phyloP scores from a whole-genome alignment of 371 early-diverging fungal species.

The Catenaria anguillulae region DNA sequence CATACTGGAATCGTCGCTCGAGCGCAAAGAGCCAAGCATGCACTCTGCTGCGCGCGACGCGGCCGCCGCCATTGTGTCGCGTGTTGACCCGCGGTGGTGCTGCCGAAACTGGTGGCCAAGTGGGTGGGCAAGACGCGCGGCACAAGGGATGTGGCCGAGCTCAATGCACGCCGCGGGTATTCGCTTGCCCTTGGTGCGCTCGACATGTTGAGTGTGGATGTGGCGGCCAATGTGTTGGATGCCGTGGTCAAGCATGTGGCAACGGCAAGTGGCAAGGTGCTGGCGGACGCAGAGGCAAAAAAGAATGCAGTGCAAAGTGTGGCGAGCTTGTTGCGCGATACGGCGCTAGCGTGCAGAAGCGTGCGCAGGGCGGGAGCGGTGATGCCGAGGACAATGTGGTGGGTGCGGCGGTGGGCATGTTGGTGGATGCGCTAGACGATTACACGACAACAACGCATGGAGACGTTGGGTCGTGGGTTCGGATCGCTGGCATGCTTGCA shows the following conservation, averaged over 20 bases:
- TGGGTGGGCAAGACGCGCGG: slow-evolving; percentile 18
- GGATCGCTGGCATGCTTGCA: slow-evolving; percentile 51
- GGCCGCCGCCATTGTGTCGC: not conserved
- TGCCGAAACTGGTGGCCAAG: too few relatives aligned
- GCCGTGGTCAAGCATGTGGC: too few relatives aligned
- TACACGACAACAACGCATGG: slow-evolving; percentile 79
- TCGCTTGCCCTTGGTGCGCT: slow-evolving; percentile 48
- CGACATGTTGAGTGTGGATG: too few relatives aligned
- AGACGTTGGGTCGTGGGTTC: slow-evolving; percentile 90
- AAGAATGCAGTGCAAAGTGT: slow-evolving; percentile 47
- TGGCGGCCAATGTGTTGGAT: too few relatives aligned
- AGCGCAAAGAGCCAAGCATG: slow-evolving; percentile 51
- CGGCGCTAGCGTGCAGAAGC: slow-evolving; percentile 20
- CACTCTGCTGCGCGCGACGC: slow-evolving; percentile 41
- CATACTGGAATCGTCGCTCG: slow-evolving; percentile 37
- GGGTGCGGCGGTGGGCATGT: slow-evolving; percentile 22
- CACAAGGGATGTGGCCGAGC: slow-evolving; percentile 23
- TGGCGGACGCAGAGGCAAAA: slow-evolving; percentile 54
- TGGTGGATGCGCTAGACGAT: slow-evolving; percentile 53
- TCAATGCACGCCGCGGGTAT: slow-evolving; percentile 44
- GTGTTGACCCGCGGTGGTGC: not conserved
- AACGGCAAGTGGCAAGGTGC: too few relatives aligned
- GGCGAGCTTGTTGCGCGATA: slow-evolving; percentile 17
- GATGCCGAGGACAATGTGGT: slow-evolving; percentile 10
- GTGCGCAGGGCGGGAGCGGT: too few relatives aligned